Conservation (phyloP, 2,329 filamentous ascomycete genomes). For the Ophiocordyceps camponoti-rufipedis region DNA sequence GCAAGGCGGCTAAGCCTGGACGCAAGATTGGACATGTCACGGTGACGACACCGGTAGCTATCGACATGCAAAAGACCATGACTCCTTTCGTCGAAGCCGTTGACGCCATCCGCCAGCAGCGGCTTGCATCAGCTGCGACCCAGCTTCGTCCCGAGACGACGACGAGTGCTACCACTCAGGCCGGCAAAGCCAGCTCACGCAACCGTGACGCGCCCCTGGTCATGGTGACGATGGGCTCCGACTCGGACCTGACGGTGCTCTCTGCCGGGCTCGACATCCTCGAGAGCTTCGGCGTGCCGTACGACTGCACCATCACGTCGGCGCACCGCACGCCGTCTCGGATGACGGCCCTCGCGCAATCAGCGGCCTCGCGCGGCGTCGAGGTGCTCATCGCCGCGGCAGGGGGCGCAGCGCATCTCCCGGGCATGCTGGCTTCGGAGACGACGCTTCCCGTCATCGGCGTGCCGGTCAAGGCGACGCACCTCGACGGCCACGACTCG, state of each 20-base stretch:
- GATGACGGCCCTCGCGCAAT: conserved; percentile 49
- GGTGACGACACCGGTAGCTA: conserved; percentile 50
- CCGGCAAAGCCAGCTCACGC: conserved; percentile 6
- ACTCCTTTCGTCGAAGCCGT: conserved; percentile 51
- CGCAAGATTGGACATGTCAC: conserved; percentile 96
- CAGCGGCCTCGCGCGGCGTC: conserved; percentile 45
- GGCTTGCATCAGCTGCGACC: conserved; percentile 22
- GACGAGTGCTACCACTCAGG: neutral
- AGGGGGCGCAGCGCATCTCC: conserved; percentile 54
- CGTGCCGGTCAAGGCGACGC: conserved; percentile 57
- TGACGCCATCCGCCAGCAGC: conserved; percentile 38
- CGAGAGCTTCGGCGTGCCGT: conserved; percentile 51
- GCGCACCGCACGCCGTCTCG: conserved; percentile 56
- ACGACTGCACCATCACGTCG: conserved; percentile 58
- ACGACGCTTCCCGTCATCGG: conserved; percentile 60
- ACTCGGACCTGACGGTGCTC: conserved; percentile 56
- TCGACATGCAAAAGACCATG: conserved; percentile 39
- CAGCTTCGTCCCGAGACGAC: conserved; percentile 14
- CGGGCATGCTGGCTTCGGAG: conserved; percentile 57
- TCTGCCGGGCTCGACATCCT: conserved; percentile 48
- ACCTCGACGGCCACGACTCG: conserved; percentile 53
- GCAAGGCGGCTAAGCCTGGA: conserved; percentile 71
- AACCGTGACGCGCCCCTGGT: conserved; percentile 35
- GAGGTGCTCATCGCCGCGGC: conserved; percentile 61
- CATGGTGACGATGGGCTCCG: conserved; percentile 69